Percentiles rank a stretch among this genome's conserved stretches.
Evolutionary conservation across 2,329 filamentous ascomycete species (phyloP).

Genomic region (Penicillium hesseltinei): DNA sequence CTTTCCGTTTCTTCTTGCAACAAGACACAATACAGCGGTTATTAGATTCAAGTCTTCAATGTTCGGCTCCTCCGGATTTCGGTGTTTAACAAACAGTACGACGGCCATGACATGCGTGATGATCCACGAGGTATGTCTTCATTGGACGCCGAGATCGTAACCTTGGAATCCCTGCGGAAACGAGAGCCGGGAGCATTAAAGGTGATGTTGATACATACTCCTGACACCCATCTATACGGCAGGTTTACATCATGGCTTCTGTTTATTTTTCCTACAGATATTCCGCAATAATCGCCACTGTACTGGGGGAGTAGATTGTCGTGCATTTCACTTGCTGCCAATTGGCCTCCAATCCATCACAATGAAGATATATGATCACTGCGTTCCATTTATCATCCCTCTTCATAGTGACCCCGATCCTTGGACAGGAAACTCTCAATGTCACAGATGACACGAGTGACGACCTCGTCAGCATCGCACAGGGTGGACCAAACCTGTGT

Average conservation of each 20-base stretch:
- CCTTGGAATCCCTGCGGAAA: neutral
- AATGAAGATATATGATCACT: no score
- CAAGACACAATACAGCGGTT: neutral
- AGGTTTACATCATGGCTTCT: conserved; percentile 6
- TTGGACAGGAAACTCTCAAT: neutral
- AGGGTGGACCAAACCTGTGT: neutral
- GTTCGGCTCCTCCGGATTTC: neutral
- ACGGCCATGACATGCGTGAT: neutral
- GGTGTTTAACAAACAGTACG: neutral
- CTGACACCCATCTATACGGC: neutral
- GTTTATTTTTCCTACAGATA: neutral
- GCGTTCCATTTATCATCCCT: neutral
- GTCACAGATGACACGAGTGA: neutral
- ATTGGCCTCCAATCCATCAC: neutral
- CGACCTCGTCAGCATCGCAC: neutral
- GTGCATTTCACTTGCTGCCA: neutral
- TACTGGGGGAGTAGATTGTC: no score
- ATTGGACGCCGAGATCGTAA: neutral
- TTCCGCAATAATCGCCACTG: neutral
- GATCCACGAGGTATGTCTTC: no score
- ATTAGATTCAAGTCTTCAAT: neutral
- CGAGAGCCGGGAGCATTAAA: neutral
- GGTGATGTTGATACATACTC: neutral
- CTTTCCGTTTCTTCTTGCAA: neutral
- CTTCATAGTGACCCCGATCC: neutral